phyloP scores from a whole-genome alignment of 2,329 filamentous ascomycete genomes.

The Sphaerulina vaccinii region DNA sequence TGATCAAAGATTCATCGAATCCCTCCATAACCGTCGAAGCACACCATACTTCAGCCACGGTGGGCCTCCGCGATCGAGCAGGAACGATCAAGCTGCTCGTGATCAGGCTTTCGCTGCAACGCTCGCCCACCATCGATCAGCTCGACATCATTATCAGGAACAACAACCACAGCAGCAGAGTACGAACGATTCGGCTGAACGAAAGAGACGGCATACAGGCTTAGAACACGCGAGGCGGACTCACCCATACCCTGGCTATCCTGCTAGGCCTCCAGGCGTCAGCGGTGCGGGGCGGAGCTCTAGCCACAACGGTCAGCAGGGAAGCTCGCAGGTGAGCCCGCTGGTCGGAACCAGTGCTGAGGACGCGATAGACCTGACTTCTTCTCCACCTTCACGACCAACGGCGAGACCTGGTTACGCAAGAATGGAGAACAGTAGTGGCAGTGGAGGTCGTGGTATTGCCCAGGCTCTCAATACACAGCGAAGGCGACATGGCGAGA shows the following conservation, averaged over 20 bases:
- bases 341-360: constrained; percentile 20
- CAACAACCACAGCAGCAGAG: constrained; percentile 4
- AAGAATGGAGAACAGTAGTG: constrained; percentile 12
- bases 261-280: constrained; percentile 7
- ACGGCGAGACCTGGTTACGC: background rate
- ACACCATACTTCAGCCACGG: too few relatives aligned
- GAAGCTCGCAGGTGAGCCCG: too few relatives aligned
- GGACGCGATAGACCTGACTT: constrained; percentile 30
- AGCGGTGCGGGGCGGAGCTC: background rate
- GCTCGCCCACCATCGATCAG: background rate
- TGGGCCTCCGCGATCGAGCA: too few relatives aligned
- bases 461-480: background rate
- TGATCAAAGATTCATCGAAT: too few relatives aligned
- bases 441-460: background rate
- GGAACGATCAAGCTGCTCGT: too few relatives aligned
- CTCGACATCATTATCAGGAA: background rate
- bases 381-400: constrained; percentile 9
- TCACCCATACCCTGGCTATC: constrained; percentile 25
- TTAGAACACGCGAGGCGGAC: constrained; percentile 26
- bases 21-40: too few relatives aligned
- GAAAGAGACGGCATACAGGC: constrained; percentile 33
- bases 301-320: constrained; percentile 2
- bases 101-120: too few relatives aligned
- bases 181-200: constrained; percentile 26
- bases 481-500: too few relatives aligned